phyloP scores from a whole-genome alignment of 176 grass and related monocot genomes.

The Stipa capillata region DNA sequence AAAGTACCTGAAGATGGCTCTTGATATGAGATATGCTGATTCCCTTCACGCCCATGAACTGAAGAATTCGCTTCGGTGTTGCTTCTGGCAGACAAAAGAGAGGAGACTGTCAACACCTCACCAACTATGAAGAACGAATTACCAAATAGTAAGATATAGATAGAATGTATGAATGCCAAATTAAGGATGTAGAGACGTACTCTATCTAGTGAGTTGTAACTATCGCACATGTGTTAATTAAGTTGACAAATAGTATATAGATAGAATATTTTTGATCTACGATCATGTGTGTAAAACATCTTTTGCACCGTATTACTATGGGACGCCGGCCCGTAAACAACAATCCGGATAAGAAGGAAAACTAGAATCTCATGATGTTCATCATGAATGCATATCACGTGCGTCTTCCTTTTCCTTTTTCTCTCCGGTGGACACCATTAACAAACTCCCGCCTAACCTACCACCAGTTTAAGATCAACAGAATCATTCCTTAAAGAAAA shows the following conservation, averaged over 20 bases:
- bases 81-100: slow-evolving; percentile 50
- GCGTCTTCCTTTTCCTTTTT: background rate
- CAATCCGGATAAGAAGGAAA: background rate
- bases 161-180: background rate
- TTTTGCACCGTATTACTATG: background rate
- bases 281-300: background rate
- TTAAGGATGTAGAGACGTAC: no score
- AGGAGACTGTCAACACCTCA: background rate
- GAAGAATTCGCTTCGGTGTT: slow-evolving; percentile 83
- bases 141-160: background rate
- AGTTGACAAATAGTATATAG: no score
- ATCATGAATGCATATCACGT: slow-evolving; percentile 10
- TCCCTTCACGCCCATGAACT: slow-evolving; percentile 63
- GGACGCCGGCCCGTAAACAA: background rate
- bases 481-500: no score
- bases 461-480: background rate
- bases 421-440: background rate
- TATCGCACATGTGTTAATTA: background rate
- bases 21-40: slow-evolving; percentile 81
- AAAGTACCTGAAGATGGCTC: slow-evolving; percentile 83
- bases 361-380: background rate
- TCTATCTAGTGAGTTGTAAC: no score
- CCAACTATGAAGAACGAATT: background rate
- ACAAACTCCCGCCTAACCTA: background rate
- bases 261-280: no score